Evolutionary conservation across 1,284 basidiomycete species (phyloP).

Genomic region (Tylopilus orsonianus): DNA sequence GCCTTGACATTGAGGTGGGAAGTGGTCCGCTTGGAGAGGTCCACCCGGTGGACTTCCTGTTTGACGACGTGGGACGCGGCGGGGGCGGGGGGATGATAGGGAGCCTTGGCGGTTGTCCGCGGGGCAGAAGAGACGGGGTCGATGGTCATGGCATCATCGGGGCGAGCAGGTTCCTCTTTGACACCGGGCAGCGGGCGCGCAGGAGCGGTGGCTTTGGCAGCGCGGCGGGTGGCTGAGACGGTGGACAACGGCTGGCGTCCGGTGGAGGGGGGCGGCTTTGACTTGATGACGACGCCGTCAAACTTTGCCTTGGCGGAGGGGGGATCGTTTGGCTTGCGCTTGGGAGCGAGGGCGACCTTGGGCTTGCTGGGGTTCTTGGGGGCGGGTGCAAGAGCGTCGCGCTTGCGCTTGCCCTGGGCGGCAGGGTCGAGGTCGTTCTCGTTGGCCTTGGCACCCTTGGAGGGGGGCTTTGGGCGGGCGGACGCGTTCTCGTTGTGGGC

Average conservation of each 20-base stretch:
- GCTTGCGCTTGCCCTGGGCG: conserved; percentile 65
- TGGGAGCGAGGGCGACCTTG: conserved; percentile 37
- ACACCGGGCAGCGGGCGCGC: conserved; percentile 32
- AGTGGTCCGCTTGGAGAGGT: conserved; percentile 29
- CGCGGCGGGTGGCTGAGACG: conserved; percentile 36
- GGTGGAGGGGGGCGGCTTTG: conserved; percentile 37
- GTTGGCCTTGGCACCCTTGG: conserved; percentile 41
- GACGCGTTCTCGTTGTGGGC: conserved; percentile 66
- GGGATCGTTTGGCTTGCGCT: conserved; percentile 47
- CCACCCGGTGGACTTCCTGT: conserved; percentile 30
- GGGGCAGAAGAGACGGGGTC: conserved; percentile 36
- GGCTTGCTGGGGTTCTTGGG: conserved; percentile 51
- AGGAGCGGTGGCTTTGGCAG: conserved; percentile 24
- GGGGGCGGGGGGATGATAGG: conserved; percentile 11
- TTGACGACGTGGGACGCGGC: conserved; percentile 23
- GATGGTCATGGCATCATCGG: conserved; percentile 59
- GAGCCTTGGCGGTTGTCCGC: background rate
- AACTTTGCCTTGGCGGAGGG: conserved; percentile 42
- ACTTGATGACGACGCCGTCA: conserved; percentile 55
- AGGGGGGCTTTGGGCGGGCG: conserved; percentile 58
- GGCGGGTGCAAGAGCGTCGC: conserved; percentile 71
- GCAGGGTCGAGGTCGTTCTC: conserved; percentile 43
- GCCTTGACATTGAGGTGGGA: conserved; percentile 29
- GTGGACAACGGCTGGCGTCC: conserved; percentile 41
- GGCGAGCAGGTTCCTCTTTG: conserved; percentile 43